A percentile compares a stretch with the other conserved stretches of the same genome.
These are phyloP conservation scores for Arabidopsis arenosa DNA, from an alignment of 345 rosid species.

Conservation along the genomic window DNA sequence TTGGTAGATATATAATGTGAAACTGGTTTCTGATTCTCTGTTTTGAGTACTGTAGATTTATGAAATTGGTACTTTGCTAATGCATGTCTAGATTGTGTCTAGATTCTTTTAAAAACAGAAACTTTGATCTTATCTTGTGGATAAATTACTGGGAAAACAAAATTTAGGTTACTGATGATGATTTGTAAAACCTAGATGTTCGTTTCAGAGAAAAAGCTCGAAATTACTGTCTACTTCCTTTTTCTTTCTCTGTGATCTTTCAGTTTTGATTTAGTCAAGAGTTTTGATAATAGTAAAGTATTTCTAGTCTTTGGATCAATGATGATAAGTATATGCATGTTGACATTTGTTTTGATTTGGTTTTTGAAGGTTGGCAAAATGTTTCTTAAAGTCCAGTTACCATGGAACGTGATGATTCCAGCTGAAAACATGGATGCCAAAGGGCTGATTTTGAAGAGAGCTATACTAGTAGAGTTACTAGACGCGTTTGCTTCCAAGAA, in stretches of 20 bases:
- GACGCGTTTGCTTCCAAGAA: conserved; percentile 68
- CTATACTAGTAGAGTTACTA: conserved; percentile 60
- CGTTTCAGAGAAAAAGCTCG: not conserved
- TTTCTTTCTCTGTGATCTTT: not conserved
- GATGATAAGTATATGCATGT: not conserved
- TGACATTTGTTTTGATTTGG: conserved; percentile 3
- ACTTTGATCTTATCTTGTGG: conserved; percentile 8
- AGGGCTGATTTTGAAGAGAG: conserved; percentile 72
- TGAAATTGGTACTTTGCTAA: conserved; percentile 1
- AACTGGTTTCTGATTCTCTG: not conserved
- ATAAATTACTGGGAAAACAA: not conserved
- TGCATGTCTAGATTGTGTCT: conserved; percentile 27
- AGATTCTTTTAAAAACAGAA: not conserved
- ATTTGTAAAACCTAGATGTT: not conserved
- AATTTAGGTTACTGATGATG: not conserved
- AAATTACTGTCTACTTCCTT: not conserved
- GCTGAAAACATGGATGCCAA: conserved; percentile 69
- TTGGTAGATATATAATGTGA: not conserved
- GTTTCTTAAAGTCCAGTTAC: conserved; percentile 76
- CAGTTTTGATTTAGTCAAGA: not conserved
- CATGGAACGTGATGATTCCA: conserved; percentile 84
- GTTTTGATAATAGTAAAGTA: not conserved
- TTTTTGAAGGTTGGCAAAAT: conserved; percentile 43
- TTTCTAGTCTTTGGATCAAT: not conserved
- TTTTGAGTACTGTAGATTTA: not conserved